Conservation (phyloP, 306 rosid species). For the Chamaecrista fasciculata region DNA sequence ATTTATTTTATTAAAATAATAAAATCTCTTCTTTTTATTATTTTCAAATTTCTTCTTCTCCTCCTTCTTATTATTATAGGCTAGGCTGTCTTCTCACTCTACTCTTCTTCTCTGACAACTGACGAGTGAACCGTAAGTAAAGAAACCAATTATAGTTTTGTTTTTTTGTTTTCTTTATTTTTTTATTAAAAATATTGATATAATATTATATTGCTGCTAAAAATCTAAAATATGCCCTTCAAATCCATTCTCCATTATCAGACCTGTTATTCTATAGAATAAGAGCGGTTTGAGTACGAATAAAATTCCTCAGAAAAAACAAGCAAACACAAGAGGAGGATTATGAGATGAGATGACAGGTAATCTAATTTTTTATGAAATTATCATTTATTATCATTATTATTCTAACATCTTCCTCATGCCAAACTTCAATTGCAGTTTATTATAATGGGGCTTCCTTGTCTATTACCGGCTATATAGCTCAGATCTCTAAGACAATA, state of each 20-base stretch:
- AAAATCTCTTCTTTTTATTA: neutral
- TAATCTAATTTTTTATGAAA: neutral
- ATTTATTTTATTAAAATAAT: neutral
- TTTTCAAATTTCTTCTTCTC: neutral
- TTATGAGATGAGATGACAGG: neutral
- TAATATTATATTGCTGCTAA: neutral
- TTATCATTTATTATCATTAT: neutral
- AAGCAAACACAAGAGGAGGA: neutral
- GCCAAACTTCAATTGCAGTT: neutral
- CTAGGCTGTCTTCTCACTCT: slow-evolving; percentile 25
- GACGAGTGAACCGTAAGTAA: slow-evolving; percentile 27
- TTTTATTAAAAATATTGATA: neutral
- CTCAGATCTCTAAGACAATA: slow-evolving; percentile 22
- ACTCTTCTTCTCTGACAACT: slow-evolving; percentile 8
- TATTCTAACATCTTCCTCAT: neutral
- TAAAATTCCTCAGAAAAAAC: neutral
- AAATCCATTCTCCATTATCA: no score
- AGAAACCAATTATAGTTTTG: neutral
- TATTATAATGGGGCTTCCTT: neutral
- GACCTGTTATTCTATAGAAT: neutral
- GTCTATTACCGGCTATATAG: neutral
- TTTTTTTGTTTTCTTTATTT: neutral
- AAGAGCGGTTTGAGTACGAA: neutral
- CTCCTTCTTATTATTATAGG: neutral
- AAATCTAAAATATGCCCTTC: neutral